Evolutionary conservation across 352 stramenopile genomes (phyloP), one percentile per base, ranked within the genome.

Genomic region (Phytophthora fragariae): DNA sequence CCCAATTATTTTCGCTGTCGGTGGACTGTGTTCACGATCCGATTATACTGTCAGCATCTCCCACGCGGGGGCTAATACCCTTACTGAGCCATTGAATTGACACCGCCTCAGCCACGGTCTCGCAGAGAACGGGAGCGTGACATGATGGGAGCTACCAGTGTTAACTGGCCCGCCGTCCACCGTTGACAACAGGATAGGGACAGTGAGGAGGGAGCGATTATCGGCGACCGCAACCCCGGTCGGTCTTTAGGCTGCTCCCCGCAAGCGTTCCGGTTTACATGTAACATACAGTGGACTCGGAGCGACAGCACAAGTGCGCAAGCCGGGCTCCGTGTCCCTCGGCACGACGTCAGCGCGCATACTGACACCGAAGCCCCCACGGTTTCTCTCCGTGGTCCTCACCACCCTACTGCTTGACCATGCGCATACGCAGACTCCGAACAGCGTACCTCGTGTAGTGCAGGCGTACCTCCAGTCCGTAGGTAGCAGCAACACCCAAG

Each of bases 141-240:
- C 19, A 21, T 21, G 0, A 21, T 21, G 19, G 19, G 19, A 21
- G 19, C 19, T 21, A 21, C 19, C 19, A 21, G 19, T 21, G 19
- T 21, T 21, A 21, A 21, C 19, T 21, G 19, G 19, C 19, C 19
- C 19, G 19, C 19, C 19, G 19, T 21, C 19, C 19, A 21, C 19
- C 19, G 19, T 21, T 21, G 19, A 21, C 19, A 21, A 21, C 19
- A 21, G 44, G 44, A 50, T 50, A 50, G 44, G 44, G 44, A 50
- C 44, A 7, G 7, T 50, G 44, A 12, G 44, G 44, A 50, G 44
- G 44, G 17, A 19, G 17, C 11, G 44, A 50, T 50, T 50, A 50
- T 50, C 44, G 44, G 44, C 44, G 44, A 50, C 44, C 44, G 44
- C 44, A 50, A 50, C 44, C 44, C 44, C 44, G 44, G 44, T 50